A percentile compares a stretch with the other conserved stretches of the same genome.
Conservation (phyloP, 108 stramenopile species). For the Pseudonitzschia pungens region DNA sequence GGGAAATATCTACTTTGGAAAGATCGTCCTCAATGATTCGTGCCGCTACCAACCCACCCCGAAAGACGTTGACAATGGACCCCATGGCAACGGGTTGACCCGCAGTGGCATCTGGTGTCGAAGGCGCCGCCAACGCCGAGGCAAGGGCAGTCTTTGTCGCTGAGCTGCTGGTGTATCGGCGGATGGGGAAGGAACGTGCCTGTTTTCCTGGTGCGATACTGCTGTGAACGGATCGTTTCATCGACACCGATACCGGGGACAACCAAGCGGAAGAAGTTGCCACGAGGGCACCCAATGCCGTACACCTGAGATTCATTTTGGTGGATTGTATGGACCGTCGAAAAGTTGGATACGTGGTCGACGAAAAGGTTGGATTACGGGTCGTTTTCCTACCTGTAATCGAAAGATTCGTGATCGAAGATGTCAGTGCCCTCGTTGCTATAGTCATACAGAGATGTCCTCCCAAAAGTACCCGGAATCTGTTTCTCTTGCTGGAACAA, state of each 20-base stretch:
- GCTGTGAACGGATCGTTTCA: conserved; percentile 5
- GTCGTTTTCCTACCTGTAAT: background rate
- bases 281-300: background rate
- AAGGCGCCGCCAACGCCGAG: conserved; percentile 17
- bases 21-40: conserved; percentile 28
- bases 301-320: conserved; percentile 5
- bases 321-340: background rate
- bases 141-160: background rate
- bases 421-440: background rate
- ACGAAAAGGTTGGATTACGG: no score
- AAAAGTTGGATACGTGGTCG: no score
- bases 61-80: conserved; percentile 27
- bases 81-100: conserved; percentile 37
- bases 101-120: conserved; percentile 14
- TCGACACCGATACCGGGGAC: background rate
- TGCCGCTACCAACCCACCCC: conserved; percentile 37
- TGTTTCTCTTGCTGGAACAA: no score
- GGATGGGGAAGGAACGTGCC: background rate
- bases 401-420: background rate
- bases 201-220: background rate
- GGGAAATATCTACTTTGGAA: background rate
- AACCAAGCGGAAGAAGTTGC: conserved; percentile 13
- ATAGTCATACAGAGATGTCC: background rate
- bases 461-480: no score
- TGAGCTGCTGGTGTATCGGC: background rate